Evolutionary conservation across 768 basidiomycete genomes (phyloP), one percentile per base, ranked within the genome.

Genomic region (Lactarius vividus): DNA sequence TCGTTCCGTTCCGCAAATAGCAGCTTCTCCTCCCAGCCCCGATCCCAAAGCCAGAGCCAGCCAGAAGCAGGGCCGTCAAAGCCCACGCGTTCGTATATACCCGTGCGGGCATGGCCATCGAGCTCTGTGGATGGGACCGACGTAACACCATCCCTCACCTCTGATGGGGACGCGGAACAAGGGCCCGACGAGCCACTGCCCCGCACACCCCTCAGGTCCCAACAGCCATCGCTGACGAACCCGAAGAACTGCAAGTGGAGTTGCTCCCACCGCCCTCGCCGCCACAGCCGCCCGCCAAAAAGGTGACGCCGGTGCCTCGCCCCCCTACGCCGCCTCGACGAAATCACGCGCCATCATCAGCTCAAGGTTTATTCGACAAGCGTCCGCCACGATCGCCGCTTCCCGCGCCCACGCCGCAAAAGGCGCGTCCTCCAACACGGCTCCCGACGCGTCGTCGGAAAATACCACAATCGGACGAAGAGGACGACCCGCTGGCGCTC

Each of bases 381-480:
- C 86, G 90, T 1, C 81, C 80, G 0, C 89, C 89, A 0, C 79
- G 78, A 26, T 90, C 88, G 2, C 91, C 90, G 1, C 75, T 92
- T 71, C 87, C 86, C 15, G 66, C 73, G 8, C 74, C 75, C 11
- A 76, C 80, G 2, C 86, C 88, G 1, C 80, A 82, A 7, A 84
- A 82, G 71, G 84, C 84, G 0, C 79, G 78, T 0, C 85, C 88
- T 4, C 91, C 88, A 1, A 77, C 77, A 11, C 83, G 87, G 46
- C 13, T 63, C 15, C 37, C 57, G 18, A 16, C 57, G 57, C 61
- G 49, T 39, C 64, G 26, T 26, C 26, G 53, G 42, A 55, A 29
- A 33, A 31, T 18, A 8, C 46, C 40, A 0, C 42, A 53, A 15
- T n/a, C 20, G 3, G 59, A 61, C 11, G 59, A 65, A 2, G 69